A percentile compares a stretch with the other conserved stretches of the same genome.
These are phyloP conservation scores for Pisolithus microcarpus DNA, from an alignment of 768 basidiomycete species.

Conservation along the genomic window DNA sequence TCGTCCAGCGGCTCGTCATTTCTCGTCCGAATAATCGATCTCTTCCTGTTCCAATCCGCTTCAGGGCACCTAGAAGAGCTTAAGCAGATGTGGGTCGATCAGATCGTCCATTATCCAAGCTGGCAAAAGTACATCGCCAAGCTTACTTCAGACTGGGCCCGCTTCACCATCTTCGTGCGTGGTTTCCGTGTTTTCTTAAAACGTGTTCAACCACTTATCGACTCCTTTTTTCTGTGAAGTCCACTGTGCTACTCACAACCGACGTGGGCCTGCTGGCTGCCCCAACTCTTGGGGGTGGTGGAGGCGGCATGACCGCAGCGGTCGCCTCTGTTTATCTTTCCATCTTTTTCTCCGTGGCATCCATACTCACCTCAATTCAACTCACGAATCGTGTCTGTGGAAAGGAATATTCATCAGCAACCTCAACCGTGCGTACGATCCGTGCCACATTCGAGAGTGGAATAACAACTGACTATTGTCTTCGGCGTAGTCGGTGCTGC, in stretches of 20 bases:
- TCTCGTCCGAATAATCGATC: conserved; percentile 10
- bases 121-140: conserved; percentile 4
- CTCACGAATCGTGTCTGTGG: conserved; percentile 24
- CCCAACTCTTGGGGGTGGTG: conserved; percentile 17
- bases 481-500: neutral
- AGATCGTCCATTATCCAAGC: conserved; percentile 2
- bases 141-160: conserved; percentile 3
- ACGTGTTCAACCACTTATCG: too few species aligned
- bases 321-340: conserved; percentile 5
- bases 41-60: conserved; percentile 21
- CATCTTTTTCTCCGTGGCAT: conserved; percentile 5
- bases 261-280: conserved; percentile 31
- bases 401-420: conserved; percentile 27
- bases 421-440: conserved; percentile 31
- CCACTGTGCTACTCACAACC: conserved; percentile 29
- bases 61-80: conserved; percentile 16
- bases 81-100: conserved; percentile 6
- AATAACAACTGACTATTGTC: neutral
- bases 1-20: conserved; percentile 1
- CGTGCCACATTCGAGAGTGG: neutral
- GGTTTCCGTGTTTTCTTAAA: neutral
- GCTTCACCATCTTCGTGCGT: conserved; percentile 11
- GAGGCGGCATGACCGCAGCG: neutral
- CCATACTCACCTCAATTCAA: conserved; percentile 7
- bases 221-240: conserved; percentile 7